Percentiles rank a stretch among this genome's conserved stretches.
Evolutionary conservation across 2,329 filamentous ascomycete species (phyloP).

Genomic region (Alternaria triticimaculans): DNA sequence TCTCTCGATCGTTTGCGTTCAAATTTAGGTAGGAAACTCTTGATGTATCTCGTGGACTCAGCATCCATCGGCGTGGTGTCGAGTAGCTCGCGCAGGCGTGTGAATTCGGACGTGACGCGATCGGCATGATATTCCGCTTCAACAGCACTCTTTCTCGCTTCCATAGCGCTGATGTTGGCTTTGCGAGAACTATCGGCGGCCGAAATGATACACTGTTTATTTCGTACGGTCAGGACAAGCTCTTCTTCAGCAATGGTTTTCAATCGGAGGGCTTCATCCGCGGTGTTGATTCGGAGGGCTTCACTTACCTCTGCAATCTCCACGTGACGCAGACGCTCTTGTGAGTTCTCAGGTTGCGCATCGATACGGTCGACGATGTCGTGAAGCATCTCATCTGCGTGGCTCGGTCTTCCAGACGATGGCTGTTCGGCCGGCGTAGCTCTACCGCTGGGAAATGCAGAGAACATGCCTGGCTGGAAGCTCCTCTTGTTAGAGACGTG

Average conservation of each 20-base stretch:
- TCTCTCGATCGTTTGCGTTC: neutral
- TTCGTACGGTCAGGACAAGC: slow-evolving; percentile 17
- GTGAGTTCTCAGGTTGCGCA: slow-evolving; percentile 9
- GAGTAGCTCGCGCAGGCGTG: slow-evolving; percentile 16
- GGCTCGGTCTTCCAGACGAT: neutral
- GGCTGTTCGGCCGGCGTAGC: neutral
- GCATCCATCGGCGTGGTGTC: slow-evolving; percentile 13
- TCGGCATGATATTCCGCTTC: slow-evolving; percentile 29
- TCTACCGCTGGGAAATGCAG: neutral
- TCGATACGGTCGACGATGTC: slow-evolving; percentile 22
- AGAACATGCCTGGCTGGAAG: neutral
- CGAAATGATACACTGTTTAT: slow-evolving; percentile 29
- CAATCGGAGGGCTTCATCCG: neutral
- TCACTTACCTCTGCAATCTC: slow-evolving; percentile 37
- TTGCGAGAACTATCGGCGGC: slow-evolving; percentile 24
- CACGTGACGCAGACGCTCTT: slow-evolving; percentile 24
- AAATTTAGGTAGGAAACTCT: neutral
- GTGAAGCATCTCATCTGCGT: slow-evolving; percentile 9
- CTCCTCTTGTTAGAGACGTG: neutral
- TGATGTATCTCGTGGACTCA: slow-evolving; percentile 18
- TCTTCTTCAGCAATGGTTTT: slow-evolving; percentile 5
- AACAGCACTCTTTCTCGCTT: slow-evolving; percentile 28
- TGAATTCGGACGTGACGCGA: slow-evolving; percentile 13
- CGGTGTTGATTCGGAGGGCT: neutral
- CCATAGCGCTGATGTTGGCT: slow-evolving; percentile 24